A percentile compares a stretch with the other conserved stretches of the same genome.
phyloP scores from a whole-genome alignment of 805 yeast genomes.

The Suhomyces prunicola region DNA sequence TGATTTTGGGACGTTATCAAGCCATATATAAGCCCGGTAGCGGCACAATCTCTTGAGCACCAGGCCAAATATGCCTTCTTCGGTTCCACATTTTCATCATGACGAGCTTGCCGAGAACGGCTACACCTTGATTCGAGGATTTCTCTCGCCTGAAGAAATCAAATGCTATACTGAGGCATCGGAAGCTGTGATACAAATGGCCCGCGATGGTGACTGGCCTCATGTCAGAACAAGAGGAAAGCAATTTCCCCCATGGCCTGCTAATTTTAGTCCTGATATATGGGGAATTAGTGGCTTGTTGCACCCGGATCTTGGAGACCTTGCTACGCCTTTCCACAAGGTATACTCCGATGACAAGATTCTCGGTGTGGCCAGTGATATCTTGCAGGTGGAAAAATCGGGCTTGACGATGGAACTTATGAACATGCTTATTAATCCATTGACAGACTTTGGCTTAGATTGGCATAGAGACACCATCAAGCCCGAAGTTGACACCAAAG shows the following conservation, averaged over 20 bases:
- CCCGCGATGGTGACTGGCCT: slow-evolving; percentile 48
- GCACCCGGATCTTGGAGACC: slow-evolving; percentile 43
- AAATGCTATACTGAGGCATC: slow-evolving; percentile 34
- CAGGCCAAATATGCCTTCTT: slow-evolving; percentile 4
- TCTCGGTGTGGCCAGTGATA: slow-evolving; percentile 39
- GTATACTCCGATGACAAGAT: slow-evolving; percentile 39
- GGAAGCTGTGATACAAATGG: slow-evolving; percentile 34
- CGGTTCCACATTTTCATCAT: slow-evolving; percentile 25
- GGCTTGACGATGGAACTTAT: slow-evolving; percentile 46
- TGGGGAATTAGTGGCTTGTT: slow-evolving; percentile 51
- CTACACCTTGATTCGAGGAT: slow-evolving; percentile 37
- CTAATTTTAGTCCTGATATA: slow-evolving; percentile 47
- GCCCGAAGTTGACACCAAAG: slow-evolving; percentile 44
- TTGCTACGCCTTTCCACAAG: slow-evolving; percentile 37
- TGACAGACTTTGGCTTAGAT: slow-evolving; percentile 49
- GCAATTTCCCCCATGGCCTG: slow-evolving; percentile 59
- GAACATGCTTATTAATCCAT: slow-evolving; percentile 52
- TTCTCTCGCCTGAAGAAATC: slow-evolving; percentile 41
- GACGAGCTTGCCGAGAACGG: slow-evolving; percentile 36
- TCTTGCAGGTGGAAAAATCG: slow-evolving; percentile 36
- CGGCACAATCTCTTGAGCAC: background rate
- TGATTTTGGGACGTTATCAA: background rate
- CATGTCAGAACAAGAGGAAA: slow-evolving; percentile 49
- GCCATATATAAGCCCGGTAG: background rate
- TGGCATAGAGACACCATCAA: slow-evolving; percentile 54